Conservation (phyloP, 805 yeast genomes). For the Candida tammaniensis region DNA sequence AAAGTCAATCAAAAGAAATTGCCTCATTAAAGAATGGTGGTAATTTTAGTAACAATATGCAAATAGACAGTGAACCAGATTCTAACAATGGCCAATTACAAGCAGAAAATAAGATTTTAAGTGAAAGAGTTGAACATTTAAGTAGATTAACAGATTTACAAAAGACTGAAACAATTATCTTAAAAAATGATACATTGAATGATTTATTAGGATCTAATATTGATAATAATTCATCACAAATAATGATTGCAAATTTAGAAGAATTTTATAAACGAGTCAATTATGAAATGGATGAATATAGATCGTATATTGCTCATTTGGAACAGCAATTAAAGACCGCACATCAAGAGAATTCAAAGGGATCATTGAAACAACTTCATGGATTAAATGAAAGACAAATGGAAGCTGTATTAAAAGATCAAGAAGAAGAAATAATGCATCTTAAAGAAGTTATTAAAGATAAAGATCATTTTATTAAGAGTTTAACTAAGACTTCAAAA, state of each 20-base stretch:
- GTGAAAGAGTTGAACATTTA: conserved; percentile 68
- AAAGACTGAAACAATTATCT: conserved; percentile 52
- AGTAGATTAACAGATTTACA: conserved; percentile 63
- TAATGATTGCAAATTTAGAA: conserved; percentile 46
- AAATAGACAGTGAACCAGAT: background rate
- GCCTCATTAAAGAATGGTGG: conserved; percentile 25
- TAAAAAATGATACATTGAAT: conserved; percentile 59
- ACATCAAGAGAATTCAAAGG: conserved; percentile 16
- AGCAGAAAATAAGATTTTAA: conserved; percentile 63
- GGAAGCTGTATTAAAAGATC: conserved; percentile 48
- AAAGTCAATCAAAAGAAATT: conserved; percentile 55
- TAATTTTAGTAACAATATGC: background rate
- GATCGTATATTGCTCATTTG: conserved; percentile 56
- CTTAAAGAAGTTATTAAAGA: conserved; percentile 60
- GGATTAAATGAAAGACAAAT: conserved; percentile 14
- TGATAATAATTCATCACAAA: conserved; percentile 34
- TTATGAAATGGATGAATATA: conserved; percentile 56
- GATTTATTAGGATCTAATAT: conserved; percentile 49
- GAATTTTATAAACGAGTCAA: conserved; percentile 46
- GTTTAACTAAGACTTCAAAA: conserved; percentile 63
- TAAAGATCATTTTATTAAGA: conserved; percentile 77
- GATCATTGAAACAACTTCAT: conserved; percentile 1
- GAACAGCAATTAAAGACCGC: conserved; percentile 50
- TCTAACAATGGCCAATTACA: conserved; percentile 27
- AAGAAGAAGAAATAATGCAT: conserved; percentile 66